Percentiles rank a stretch among this genome's conserved stretches.
Conservation (phyloP, 306 rosid species). For the Crotalaria pallida region DNA sequence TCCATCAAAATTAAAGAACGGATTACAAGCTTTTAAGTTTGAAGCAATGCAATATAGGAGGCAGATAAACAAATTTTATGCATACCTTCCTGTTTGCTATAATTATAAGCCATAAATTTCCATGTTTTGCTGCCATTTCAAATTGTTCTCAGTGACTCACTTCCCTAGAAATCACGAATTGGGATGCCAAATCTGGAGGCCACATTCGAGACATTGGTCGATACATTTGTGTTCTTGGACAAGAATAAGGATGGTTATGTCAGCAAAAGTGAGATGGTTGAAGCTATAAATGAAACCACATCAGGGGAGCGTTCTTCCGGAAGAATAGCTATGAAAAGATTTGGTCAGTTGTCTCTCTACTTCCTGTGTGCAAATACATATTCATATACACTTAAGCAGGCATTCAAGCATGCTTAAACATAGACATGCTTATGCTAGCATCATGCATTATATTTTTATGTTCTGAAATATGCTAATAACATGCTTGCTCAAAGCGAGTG, state of each 20-base stretch:
- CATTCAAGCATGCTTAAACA: background rate
- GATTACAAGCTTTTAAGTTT: background rate
- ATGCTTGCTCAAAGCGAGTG: conserved; percentile 9
- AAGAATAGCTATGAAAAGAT: conserved; percentile 87
- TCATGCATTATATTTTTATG: background rate
- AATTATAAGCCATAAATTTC: conserved; percentile 8
- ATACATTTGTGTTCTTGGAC: conserved; percentile 92
- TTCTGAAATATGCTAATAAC: background rate
- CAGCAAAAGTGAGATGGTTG: conserved; percentile 90
- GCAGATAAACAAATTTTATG: background rate
- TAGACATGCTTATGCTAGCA: background rate
- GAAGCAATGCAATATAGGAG: background rate
- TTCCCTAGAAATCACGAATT: conserved; percentile 53
- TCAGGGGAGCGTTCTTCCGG: conserved; percentile 85
- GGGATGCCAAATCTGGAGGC: conserved; percentile 78
- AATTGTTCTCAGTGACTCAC: conserved; percentile 48
- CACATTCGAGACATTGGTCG: conserved; percentile 84
- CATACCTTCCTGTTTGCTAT: conserved; percentile 5
- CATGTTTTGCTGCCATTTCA: background rate
- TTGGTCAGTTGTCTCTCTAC: conserved; percentile 51
- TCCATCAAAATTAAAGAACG: background rate
- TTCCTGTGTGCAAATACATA: background rate
- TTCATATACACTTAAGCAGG: background rate
- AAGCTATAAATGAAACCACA: conserved; percentile 77
- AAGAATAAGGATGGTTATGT: conserved; percentile 90